Base-by-base conservation (phyloP, 1,284 basidiomycete genomes). In the Leccinum angustisporum region DNA sequence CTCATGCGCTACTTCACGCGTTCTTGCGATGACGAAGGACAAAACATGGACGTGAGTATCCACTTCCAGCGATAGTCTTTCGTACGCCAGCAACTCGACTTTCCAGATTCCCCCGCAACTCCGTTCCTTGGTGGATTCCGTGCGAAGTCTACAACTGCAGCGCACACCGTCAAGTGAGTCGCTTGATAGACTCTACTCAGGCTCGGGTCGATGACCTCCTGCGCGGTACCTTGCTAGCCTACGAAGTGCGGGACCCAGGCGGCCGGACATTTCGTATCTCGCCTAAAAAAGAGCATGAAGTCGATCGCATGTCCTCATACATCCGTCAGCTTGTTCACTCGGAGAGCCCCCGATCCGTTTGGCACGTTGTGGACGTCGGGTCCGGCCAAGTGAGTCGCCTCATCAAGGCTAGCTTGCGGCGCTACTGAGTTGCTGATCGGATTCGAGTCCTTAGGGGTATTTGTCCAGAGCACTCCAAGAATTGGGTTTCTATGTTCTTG, bases 261-360 rank as follows among this genome's bases (percentile, higher is more conserved):
- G 51, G 55, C 36, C 63, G 65, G 13, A 48, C 61, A n/a, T 73
- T 75, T 52, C 80, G 83, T 40, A 81, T 83, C 76, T 84, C 83
- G 4, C 81, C 83, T 25, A 85, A 85, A 67, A 85, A 85, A 66
- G 70, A 73, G 7, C 83, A 85, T 57, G 83, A 85, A 68, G 81
- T 85, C 34, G 61, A 70, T 1, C 76, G 77, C 54, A 83, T 85
- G 80, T 68, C 76, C 10, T 67, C 70, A 4, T 83, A 77, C 67
- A 70, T 82, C 5, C 63, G 64, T 63, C 78, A 21, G 53, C 68
- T 55, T 57, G 67, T 43, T 48, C 60, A 18, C 59, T 73, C 43
- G 36, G 65, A 40, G 57, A 54, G 16, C 56, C 66, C 58, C 13
- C 65, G 54, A 3, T 76, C 59, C 60, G 59, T 70, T 0, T 63